Percentiles rank a stretch among this genome's conserved stretches.
Evolutionary conservation across 2,329 filamentous ascomycete genomes (phyloP).

Genomic region (Falciphora oryzae): DNA sequence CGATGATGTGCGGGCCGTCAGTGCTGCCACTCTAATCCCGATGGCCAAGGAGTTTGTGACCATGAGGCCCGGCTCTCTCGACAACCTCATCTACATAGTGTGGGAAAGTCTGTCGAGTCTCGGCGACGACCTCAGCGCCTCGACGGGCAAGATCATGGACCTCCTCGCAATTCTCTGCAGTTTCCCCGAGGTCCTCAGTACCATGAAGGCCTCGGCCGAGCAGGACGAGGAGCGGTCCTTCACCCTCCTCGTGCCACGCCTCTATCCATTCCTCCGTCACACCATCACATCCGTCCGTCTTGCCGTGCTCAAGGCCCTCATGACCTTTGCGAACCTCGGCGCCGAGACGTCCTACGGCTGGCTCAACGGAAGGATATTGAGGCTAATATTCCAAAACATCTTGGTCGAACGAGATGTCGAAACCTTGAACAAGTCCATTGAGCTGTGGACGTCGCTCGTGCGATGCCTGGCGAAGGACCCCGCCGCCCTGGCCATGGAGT

Average conservation of each 20-base stretch:
- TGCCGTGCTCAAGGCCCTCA: conserved; percentile 84
- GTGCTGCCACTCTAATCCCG: conserved; percentile 92
- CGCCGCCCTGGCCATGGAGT: conserved; percentile 63
- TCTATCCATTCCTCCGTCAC: conserved; percentile 94
- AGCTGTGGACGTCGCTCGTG: conserved; percentile 80
- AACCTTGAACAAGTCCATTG: conserved; percentile 74
- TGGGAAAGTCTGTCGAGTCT: conserved; percentile 96
- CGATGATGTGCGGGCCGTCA: conserved; percentile 94
- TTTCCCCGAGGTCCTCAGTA: conserved; percentile 84
- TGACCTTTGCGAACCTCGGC: conserved; percentile 87
- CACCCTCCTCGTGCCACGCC: conserved; percentile 80
- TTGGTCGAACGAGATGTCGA: conserved; percentile 85
- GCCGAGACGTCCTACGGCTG: conserved; percentile 76
- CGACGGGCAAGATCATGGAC: conserved; percentile 98
- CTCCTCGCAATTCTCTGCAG: conserved; percentile 91
- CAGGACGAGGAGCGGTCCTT: conserved; percentile 85
- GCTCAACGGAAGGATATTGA: conserved; percentile 84
- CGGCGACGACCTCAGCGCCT: conserved; percentile 95
- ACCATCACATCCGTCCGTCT: conserved; percentile 95
- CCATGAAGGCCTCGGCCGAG: conserved; percentile 87
- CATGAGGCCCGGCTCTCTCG: conserved; percentile 70
- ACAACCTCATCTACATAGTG: conserved; percentile 84
- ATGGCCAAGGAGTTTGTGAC: conserved; percentile 93
- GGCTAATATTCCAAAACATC: conserved; percentile 91
- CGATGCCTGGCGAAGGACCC: conserved; percentile 60